Base-by-base conservation (phyloP, 75 land plant genomes). In the Ceratopteris richardii region DNA sequence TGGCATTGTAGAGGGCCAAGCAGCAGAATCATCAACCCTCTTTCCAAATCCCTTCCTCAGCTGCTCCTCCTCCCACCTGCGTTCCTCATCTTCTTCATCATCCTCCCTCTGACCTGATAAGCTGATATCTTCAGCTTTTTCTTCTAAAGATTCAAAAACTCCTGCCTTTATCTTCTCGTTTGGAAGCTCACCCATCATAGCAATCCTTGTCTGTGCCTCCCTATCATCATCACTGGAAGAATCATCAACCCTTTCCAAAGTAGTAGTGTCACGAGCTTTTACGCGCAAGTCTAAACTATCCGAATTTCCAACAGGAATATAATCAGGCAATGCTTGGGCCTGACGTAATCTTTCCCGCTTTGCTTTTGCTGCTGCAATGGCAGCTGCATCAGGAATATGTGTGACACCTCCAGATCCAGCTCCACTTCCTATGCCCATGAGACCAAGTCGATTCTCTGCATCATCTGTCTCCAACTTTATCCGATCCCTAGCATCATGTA, bases 51-150 rank as follows among this genome's bases (percentile, higher is more conserved):
- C 98, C 62, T 94, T 94, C 52, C 87, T 72, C 11, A 94, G 70
- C 74, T 94, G 96, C 75, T 90, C 96, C 51, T 94, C 98, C 37
- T 94, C 98, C 98, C 96, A 94, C 20, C 61, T 78, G 64, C 69
- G 78, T 30, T 94, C 96, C 57, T 90, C 98, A 21, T 88, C 98
- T 12, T 81, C 98, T 27, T 88, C 89, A 9, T 86, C 82, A 17
- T 79, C 82, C 19, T 62, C 70, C 21, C 62, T 25, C 31, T 36
- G 73, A 36, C 62, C 26, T 17, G 22, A 37, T 29, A 43, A 20
- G 0, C 33, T 30, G 4, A 20, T 12, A 24, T 23, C 29, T 51
- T 23, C 57, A 10, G 48, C 13, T 30, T 59, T 63, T 13, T 61
- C 81, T 20, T 77, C 69, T 20, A 75, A 29, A 23, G 63, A 52